These are phyloP conservation scores for Haplosporangium gracile DNA, from an alignment of 192 early-diverging fungal species.

Conservation along the genomic window DNA sequence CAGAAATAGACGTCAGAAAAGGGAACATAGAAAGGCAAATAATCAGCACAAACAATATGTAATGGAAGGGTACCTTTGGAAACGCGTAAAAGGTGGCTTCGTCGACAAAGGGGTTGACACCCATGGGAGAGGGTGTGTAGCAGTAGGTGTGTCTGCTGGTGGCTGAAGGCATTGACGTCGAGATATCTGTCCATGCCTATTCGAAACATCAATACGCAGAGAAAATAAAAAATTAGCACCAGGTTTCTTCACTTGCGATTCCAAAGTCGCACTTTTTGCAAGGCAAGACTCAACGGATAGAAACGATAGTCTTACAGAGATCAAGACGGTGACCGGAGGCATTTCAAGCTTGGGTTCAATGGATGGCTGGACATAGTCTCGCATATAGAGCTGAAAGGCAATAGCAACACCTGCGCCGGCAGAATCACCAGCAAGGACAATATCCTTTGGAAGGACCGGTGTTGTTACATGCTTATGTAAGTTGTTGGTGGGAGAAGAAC, in stretches of 20 bases:
- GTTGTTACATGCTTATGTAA: constrained; percentile 19
- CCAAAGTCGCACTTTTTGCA: neutral
- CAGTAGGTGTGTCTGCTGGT: constrained; percentile 28
- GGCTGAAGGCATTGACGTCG: constrained; percentile 44
- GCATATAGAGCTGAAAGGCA: constrained; percentile 38
- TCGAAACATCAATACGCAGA: neutral
- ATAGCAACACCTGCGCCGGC: constrained; percentile 66
- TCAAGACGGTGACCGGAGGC: constrained; percentile 31
- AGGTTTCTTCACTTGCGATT: too few relatives aligned
- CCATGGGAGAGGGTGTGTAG: constrained; percentile 49
- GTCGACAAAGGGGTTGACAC: constrained; percentile 34
- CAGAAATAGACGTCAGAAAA: neutral
- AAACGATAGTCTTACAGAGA: constrained; percentile 28
- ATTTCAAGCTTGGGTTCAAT: constrained; percentile 5
- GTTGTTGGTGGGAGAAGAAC: neutral
- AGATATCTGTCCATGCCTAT: constrained; percentile 54
- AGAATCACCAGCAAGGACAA: constrained; percentile 78
- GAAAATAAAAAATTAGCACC: neutral
- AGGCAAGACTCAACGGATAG: neutral
- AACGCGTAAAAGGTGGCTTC: constrained; percentile 25
- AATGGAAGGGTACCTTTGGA: constrained; percentile 19
- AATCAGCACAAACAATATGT: neutral
- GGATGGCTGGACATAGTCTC: constrained; percentile 46
- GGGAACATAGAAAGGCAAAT: neutral
- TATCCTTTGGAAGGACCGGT: constrained; percentile 65